Percentiles rank a stretch among this genome's conserved stretches.
These are phyloP conservation scores for Avena sativa DNA, from an alignment of 176 grass and related monocot species.

Conservation along the genomic window DNA sequence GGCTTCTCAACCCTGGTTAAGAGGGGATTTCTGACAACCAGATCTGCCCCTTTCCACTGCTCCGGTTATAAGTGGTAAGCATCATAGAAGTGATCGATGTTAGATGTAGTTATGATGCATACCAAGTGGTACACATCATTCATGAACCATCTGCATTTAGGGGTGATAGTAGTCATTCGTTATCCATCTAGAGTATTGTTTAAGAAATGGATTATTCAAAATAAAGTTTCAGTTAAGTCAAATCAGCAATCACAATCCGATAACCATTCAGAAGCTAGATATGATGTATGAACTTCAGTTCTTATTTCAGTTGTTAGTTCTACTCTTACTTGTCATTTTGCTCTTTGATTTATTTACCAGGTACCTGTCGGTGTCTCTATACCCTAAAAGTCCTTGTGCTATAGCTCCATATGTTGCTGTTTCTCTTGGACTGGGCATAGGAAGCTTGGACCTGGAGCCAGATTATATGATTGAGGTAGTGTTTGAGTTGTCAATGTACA, in stretches of 20 bases:
- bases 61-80: slow-evolving; percentile 27
- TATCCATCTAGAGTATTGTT: background rate
- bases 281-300: background rate
- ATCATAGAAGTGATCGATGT: too few species aligned
- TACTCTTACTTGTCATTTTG: background rate
- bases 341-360: slow-evolving; percentile 9
- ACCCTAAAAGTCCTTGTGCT: background rate
- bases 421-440: background rate
- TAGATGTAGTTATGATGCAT: too few species aligned
- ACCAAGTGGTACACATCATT: background rate
- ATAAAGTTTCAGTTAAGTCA: background rate
- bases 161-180: background rate
- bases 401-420: slow-evolving; percentile 28
- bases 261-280: background rate
- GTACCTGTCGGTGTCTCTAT: background rate
- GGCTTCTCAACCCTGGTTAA: slow-evolving; percentile 36
- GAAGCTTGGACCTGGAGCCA: background rate
- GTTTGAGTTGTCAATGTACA: slow-evolving; percentile 38
- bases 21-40: background rate
- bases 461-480: background rate
- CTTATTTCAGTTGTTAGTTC: background rate
- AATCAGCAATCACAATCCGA: background rate
- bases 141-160: background rate
- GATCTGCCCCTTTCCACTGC: background rate
- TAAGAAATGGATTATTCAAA: background rate